phyloP scores from a whole-genome alignment of 1,139 yeast species.

The Blastobotrys petasosporus region DNA sequence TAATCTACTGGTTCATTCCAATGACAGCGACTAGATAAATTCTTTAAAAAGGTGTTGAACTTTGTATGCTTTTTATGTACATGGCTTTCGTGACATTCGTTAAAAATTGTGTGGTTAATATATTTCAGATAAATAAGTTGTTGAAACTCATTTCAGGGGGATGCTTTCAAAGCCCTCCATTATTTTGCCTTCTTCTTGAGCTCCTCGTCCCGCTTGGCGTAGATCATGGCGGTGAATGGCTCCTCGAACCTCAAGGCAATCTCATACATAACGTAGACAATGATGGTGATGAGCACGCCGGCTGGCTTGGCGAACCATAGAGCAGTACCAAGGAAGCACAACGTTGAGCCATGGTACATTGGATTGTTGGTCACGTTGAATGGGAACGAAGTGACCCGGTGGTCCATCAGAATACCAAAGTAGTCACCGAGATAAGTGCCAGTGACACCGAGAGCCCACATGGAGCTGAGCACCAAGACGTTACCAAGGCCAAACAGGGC shows the following conservation, averaged over 20 bases:
- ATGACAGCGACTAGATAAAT: neutral
- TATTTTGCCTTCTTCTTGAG: conserved; percentile 21
- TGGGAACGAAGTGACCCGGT: conserved; percentile 90
- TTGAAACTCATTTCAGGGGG: no score
- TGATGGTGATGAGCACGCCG: conserved; percentile 63
- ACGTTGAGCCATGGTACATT: conserved; percentile 90
- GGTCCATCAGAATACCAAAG: conserved; percentile 89
- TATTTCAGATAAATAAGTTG: no score
- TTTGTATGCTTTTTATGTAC: neutral
- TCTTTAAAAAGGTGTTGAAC: conserved; percentile 1
- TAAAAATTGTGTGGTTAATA: no score
- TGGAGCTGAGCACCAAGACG: conserved; percentile 69
- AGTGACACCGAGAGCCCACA: conserved; percentile 92
- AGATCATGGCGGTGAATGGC: conserved; percentile 89
- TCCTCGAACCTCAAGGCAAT: conserved; percentile 87
- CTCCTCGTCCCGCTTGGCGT: conserved; percentile 55
- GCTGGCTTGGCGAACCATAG: conserved; percentile 86
- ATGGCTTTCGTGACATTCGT: no score
- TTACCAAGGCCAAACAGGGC: conserved; percentile 62
- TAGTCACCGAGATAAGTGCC: conserved; percentile 97
- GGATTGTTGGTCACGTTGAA: conserved; percentile 88
- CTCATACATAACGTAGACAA: conserved; percentile 76
- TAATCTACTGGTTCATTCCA: conserved; percentile 3
- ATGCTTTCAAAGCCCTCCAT: no score
- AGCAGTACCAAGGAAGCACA: conserved; percentile 87